Percentiles rank a stretch among this genome's conserved stretches.
These are phyloP conservation scores for Thielaviopsis musarum DNA, from an alignment of 2,329 filamentous ascomycete genomes.

Conservation along the genomic window DNA sequence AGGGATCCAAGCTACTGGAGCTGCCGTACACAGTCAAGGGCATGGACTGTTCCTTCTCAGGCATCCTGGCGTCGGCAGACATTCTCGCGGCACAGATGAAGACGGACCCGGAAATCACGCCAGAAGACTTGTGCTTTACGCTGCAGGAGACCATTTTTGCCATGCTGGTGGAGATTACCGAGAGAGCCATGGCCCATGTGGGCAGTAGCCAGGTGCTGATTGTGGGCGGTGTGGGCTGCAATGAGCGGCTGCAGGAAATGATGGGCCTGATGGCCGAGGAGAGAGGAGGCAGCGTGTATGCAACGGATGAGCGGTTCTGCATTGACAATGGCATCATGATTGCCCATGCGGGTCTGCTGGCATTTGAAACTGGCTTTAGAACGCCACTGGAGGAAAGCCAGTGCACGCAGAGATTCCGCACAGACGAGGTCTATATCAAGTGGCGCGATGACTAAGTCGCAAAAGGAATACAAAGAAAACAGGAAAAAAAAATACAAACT, in stretches of 20 bases:
- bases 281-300: constrained; percentile 76
- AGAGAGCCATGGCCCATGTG: constrained; percentile 96
- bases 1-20: constrained; percentile 59
- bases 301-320: constrained; percentile 92
- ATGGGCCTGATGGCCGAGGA: constrained; percentile 92
- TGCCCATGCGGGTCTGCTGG: constrained; percentile 80
- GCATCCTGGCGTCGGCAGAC: constrained; percentile 74
- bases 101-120: constrained; percentile 43
- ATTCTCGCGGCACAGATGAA: constrained; percentile 54
- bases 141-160: constrained; percentile 91
- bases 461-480: not conserved
- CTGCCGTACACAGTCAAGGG: constrained; percentile 94
- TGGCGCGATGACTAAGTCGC: constrained; percentile 44
- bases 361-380: constrained; percentile 62
- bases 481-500: constrained; percentile 7
- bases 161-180: constrained; percentile 97
- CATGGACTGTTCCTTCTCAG: constrained; percentile 95
- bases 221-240: constrained; percentile 90
- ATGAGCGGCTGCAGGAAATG: constrained; percentile 90
- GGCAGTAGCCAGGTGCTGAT: constrained; percentile 81
- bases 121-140: constrained; percentile 79
- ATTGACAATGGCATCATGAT: constrained; percentile 99
- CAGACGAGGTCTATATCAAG: constrained; percentile 63
- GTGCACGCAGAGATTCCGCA: constrained; percentile 70
- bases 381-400: constrained; percentile 67